Evolutionary conservation across 208 protist genomes (phyloP).

Genomic region (Acanthamoeba royreba): DNA sequence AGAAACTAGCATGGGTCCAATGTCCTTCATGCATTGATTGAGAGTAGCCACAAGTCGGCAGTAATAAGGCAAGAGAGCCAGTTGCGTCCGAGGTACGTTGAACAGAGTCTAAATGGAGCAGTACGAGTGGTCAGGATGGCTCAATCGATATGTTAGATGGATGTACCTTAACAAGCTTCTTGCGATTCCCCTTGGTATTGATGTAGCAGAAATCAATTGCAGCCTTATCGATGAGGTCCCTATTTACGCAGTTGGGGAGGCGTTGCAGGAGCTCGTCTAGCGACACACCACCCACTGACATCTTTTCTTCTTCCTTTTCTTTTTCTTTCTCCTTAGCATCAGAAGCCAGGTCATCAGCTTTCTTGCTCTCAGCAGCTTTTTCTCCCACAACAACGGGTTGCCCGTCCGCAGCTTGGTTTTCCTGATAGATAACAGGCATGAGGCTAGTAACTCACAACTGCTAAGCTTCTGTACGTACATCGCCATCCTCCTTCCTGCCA

Average conservation of each 20-base stretch:
- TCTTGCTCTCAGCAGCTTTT: neutral
- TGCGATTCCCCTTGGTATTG: constrained; percentile 65
- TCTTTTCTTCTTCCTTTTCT: constrained; percentile 51
- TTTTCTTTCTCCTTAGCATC: neutral
- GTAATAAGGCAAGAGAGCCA: constrained; percentile 74
- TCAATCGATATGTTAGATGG: too few species aligned
- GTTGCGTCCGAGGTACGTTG: constrained; percentile 50
- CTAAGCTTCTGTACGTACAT: neutral
- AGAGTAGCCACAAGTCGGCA: constrained; percentile 64
- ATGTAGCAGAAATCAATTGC: constrained; percentile 62
- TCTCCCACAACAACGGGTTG: neutral
- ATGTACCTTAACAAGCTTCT: constrained; percentile 63
- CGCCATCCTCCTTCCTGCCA: neutral
- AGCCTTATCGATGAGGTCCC: constrained; percentile 63
- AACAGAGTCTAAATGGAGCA: constrained; percentile 51
- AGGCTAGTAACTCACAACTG: neutral
- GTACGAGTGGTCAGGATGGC: neutral
- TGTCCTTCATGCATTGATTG: constrained; percentile 46
- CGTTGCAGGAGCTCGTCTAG: constrained; percentile 47
- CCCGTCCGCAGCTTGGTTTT: neutral
- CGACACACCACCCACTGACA: neutral
- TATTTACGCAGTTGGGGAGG: constrained; percentile 58
- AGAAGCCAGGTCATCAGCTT: neutral
- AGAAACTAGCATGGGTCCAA: constrained; percentile 48
- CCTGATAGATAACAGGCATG: neutral